A percentile compares a stretch with the other conserved stretches of the same genome.
Conservation (phyloP, 768 basidiomycete species). For the Lactarius hengduanensis region DNA sequence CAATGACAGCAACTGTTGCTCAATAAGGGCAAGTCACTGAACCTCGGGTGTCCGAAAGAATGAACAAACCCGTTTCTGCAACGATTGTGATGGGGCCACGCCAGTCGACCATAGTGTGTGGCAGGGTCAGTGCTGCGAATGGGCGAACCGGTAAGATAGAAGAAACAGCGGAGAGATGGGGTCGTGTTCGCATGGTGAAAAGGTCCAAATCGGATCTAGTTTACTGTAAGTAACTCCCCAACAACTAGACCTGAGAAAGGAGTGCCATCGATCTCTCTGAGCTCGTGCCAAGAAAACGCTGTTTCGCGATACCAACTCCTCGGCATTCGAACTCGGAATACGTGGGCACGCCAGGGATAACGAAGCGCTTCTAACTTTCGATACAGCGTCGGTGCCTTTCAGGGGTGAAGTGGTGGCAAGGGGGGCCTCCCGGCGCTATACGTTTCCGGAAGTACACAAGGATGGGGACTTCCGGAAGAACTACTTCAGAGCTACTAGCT, state of each 20-base stretch:
- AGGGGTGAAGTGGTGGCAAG: too few species aligned
- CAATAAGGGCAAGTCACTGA: neutral
- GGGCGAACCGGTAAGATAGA: too few species aligned
- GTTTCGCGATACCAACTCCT: neutral
- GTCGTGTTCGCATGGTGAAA: neutral
- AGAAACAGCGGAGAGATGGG: neutral
- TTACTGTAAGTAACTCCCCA: neutral
- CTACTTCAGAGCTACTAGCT: too few species aligned
- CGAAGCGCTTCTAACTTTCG: too few species aligned
- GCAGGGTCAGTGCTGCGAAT: neutral
- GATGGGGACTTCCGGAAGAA: too few species aligned
- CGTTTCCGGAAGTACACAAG: too few species aligned
- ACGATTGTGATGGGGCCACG: neutral
- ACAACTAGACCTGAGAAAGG: neutral
- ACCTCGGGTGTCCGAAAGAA: neutral
- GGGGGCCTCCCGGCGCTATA: too few species aligned
- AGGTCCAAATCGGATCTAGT: neutral
- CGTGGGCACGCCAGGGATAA: neutral
- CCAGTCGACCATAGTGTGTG: constrained; percentile 9
- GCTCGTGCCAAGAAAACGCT: neutral
- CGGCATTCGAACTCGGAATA: neutral
- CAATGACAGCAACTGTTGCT: constrained; percentile 8
- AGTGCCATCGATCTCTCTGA: neutral
- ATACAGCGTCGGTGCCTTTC: too few species aligned
- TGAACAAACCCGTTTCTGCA: constrained; percentile 1